These are phyloP conservation scores for Colletotrichum caudatum DNA, from an alignment of 2,329 filamentous ascomycete genomes.

Conservation along the genomic window DNA sequence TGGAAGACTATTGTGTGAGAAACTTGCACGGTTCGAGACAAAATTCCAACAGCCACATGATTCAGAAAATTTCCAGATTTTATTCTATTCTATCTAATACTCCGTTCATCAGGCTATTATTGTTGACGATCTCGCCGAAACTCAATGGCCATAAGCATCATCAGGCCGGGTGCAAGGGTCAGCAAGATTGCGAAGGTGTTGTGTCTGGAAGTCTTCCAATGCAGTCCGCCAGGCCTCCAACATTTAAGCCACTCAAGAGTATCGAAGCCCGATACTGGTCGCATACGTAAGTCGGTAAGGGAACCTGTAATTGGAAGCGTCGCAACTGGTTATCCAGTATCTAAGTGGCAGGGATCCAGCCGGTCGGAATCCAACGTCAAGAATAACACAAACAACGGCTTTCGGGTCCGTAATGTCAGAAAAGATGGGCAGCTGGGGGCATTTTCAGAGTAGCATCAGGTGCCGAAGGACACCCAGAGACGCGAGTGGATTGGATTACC, in stretches of 20 bases:
- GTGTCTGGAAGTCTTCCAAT: background rate
- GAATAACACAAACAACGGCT: background rate
- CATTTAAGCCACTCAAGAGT: background rate
- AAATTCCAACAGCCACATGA: too few relatives aligned
- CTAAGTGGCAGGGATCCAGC: background rate
- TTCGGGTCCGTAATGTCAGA: conserved; percentile 1
- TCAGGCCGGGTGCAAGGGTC: too few relatives aligned
- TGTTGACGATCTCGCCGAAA: too few relatives aligned
- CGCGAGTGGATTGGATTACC: background rate
- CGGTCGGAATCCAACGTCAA: background rate
- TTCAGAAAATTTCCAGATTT: too few relatives aligned
- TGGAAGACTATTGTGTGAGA: too few relatives aligned
- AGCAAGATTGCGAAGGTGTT: background rate
- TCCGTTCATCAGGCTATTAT: too few relatives aligned
- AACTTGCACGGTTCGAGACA: too few relatives aligned
- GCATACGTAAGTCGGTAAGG: too few relatives aligned
- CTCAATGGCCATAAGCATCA: too few relatives aligned
- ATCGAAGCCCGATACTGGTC: background rate
- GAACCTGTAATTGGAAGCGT: background rate
- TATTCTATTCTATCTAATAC: too few relatives aligned
- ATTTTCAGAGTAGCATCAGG: background rate
- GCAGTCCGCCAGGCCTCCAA: background rate
- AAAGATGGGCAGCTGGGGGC: background rate
- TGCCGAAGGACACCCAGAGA: background rate
- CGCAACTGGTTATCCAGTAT: background rate